phyloP scores from a whole-genome alignment of 2,329 filamentous ascomycete species.

The Xylaria sp. region DNA sequence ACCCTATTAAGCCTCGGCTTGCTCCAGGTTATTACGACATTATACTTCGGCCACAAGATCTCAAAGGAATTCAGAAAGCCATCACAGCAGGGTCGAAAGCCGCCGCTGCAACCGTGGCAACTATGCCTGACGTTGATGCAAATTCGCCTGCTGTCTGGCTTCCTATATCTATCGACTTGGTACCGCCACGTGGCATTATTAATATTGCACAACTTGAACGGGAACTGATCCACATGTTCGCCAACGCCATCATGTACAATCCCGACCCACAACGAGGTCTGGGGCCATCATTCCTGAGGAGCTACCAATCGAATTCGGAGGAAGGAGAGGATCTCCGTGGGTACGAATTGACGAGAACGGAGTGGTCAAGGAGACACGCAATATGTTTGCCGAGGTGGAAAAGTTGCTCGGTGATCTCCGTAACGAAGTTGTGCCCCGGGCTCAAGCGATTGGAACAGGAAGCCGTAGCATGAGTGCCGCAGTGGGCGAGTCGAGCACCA shows the following conservation, averaged over 20 bases:
- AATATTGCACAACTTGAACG: slow-evolving; percentile 92
- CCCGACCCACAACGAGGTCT: slow-evolving; percentile 77
- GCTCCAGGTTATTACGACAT: slow-evolving; percentile 78
- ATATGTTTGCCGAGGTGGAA: slow-evolving; percentile 90
- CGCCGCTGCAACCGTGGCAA: slow-evolving; percentile 60
- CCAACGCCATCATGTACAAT: slow-evolving; percentile 99
- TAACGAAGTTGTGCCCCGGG: slow-evolving; percentile 64
- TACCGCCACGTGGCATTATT: slow-evolving; percentile 88
- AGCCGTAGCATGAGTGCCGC: slow-evolving; percentile 43
- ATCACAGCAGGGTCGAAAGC: slow-evolving; percentile 44
- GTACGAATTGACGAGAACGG: slow-evolving; percentile 81
- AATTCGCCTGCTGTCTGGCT: slow-evolving; percentile 65
- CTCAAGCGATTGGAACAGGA: slow-evolving; percentile 42
- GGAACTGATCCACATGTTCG: slow-evolving; percentile 95
- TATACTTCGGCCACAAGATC: slow-evolving; percentile 75
- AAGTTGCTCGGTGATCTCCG: slow-evolving; percentile 77
- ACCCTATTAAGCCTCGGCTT: slow-evolving; percentile 74
- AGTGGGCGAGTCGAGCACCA: slow-evolving; percentile 51
- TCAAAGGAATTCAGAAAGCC: slow-evolving; percentile 77
- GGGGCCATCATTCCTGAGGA: slow-evolving; percentile 63
- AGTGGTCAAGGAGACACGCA: slow-evolving; percentile 83
- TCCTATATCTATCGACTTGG: slow-evolving; percentile 74
- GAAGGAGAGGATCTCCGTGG: slow-evolving; percentile 53
- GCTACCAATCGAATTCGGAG: slow-evolving; percentile 43
- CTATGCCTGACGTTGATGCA: slow-evolving; percentile 65